Conservation (phyloP, 2,329 filamentous ascomycete genomes). For the Dothistroma pini region DNA sequence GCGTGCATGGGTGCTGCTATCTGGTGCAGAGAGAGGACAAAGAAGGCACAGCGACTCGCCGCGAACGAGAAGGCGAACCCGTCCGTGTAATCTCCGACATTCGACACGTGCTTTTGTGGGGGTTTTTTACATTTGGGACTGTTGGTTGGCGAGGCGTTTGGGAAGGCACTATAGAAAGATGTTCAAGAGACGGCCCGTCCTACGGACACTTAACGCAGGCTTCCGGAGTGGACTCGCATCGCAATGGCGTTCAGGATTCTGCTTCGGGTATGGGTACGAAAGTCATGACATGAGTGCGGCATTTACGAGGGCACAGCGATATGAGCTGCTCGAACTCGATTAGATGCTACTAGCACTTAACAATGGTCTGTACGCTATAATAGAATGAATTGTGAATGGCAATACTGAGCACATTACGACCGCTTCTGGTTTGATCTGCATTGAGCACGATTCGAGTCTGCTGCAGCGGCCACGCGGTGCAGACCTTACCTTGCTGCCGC, state of each 20-base stretch:
- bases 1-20: constrained; percentile 40
- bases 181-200: constrained; percentile 3
- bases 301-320: not conserved
- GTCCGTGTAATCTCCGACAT: not conserved
- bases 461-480: not conserved
- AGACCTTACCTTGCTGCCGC: not conserved
- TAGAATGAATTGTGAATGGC: not conserved
- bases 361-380: not conserved
- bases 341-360: not conserved
- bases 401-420: not conserved
- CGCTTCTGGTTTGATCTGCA: not conserved
- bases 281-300: not conserved
- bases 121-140: not conserved
- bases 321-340: not conserved
- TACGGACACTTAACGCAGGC: not conserved
- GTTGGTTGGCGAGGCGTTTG: not conserved
- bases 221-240: constrained; percentile 2
- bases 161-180: not conserved
- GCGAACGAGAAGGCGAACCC: not conserved
- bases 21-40: constrained; percentile 11
- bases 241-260: not conserved
- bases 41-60: constrained; percentile 5
- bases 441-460: not conserved
- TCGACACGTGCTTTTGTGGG: not conserved
- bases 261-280: not conserved